Percentiles rank a stretch among this genome's conserved stretches.
phyloP scores from a whole-genome alignment of 352 stramenopile species.

The Globisporangium abappressorium region DNA sequence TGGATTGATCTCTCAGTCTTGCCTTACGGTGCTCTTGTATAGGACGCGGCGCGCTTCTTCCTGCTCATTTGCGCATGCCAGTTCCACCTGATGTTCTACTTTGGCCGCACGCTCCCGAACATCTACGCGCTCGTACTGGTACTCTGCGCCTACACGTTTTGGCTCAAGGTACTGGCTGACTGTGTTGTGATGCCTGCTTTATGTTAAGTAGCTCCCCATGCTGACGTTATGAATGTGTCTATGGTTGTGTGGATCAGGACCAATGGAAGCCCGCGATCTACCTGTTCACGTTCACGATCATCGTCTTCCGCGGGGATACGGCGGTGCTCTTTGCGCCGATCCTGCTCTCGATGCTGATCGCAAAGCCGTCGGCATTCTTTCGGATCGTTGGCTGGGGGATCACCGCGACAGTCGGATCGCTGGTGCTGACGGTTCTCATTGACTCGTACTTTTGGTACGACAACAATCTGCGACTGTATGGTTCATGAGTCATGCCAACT shows the following conservation, averaged over 20 bases:
- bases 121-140: conserved; percentile 92
- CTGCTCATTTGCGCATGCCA: conserved; percentile 89
- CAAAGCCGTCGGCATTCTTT: conserved; percentile 60
- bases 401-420: conserved; percentile 51
- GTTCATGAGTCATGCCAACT: not conserved
- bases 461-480: not conserved
- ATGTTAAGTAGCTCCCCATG: not conserved
- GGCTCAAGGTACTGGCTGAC: conserved; percentile 29
- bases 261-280: conserved; percentile 53
- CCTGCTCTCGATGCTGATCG: conserved; percentile 89
- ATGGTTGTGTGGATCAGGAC: conserved; percentile 14
- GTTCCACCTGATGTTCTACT: conserved; percentile 99
- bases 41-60: conserved; percentile 69
- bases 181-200: not conserved
- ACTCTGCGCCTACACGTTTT: conserved; percentile 61
- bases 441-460: conserved; percentile 93
- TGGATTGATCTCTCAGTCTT: not conserved
- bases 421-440: conserved; percentile 85
- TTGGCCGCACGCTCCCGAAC: conserved; percentile 96
- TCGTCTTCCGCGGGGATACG: conserved; percentile 97
- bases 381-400: conserved; percentile 83
- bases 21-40: not conserved
- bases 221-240: not conserved
- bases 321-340: conserved; percentile 94
- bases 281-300: conserved; percentile 90